Evolutionary conservation across 306 rosid genomes (phyloP), one percentile per base, ranked within the genome.

Genomic region (Quercus glauca): DNA sequence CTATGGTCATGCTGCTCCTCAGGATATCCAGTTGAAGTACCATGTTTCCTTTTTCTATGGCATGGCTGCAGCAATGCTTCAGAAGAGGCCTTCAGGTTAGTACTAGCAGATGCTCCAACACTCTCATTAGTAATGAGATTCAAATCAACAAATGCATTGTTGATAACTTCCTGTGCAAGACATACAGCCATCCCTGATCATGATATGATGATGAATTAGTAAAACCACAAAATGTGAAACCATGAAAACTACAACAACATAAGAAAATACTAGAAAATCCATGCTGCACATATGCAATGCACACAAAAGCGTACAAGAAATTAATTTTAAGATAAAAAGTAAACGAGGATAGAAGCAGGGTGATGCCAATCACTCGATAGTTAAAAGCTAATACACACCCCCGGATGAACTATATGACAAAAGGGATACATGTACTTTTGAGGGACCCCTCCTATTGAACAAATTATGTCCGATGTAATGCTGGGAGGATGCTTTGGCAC

Each of bases 121-220:
- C 73, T 82, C 80, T 80, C 90, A 43, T 68, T 81, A 61, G 65
- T 82, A n/a, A 18, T 68, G 79, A 84, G 84, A 71, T 82, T 89
- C 87, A 96, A 82, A 93, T 96, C 99, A 74, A 80, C 63, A 72
- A 85, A 64, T 18, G 90, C 93, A 71, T 90, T 96, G 79, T 80
- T 70, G 67, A 89, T 60, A 83, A 93, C 90, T 60, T 91, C 98
- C 70, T 84, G 85, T 43, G 91, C 85, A 63, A 96, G 89, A 85
- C 71, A 80, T 58, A 83, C 76, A 69, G 92, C 92, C 96, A 96
- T 90, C 73, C 97, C 98, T 93, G 93, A 73, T 79, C 83, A 81
- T 71, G 59, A 84, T 49, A 82, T 43, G 76, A 58, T 15, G 17
- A 8, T 17, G 69, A 67, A 82, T 87, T 71, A 85, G 85, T 76